Base-by-base conservation (phyloP, 1,284 basidiomycete species). In the Boletellus deceptivus region DNA sequence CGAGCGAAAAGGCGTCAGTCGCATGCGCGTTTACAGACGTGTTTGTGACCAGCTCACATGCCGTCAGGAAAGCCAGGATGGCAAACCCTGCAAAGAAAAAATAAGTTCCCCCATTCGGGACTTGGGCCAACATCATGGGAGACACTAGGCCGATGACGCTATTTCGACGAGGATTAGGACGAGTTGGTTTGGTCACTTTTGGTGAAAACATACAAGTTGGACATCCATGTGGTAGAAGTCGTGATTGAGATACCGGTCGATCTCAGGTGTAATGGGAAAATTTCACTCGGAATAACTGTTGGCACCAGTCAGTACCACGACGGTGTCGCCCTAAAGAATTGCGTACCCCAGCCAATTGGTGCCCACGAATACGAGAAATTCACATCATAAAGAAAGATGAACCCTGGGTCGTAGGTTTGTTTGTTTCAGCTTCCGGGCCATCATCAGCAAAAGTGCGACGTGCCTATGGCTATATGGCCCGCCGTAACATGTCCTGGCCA, bases 351-450 rank as follows among this genome's bases (percentile, higher is more conserved):
- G 14, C 68, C 65, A 24, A 68, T 70, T 24, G 65, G 65, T n/a
- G 59, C 67, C 69, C 69, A 68, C 13, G 69, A 70, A 46, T 68
- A 68, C 29, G 68, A 64, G 48, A 70, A 70, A 39, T 68, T 69
- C 16, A 69, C 64, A 13, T 66, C 57, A 27, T 70, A 70, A 20
- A 68, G 25, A 33, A 65, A 68, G 40, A 70, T 48, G 22, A 70
- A 70, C 0, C 64, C 68, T 70, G 13, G 33, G 36, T 48, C 3
- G 3, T 36, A 35, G 31, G 38, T 20, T 4, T 9, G 3, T 34
- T n/a, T 3, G 29, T 31, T 33, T 61, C 29, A 47, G 44, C 29
- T 31, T 31, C 29, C 4, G 29, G 11, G 9, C 27, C 7, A 31
- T 31, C 29, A 11, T 11, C 22, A 17, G 13, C 7, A 35, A n/a